Conservation (phyloP, 116 monocot genomes). For the Cymodocea nodosa region DNA sequence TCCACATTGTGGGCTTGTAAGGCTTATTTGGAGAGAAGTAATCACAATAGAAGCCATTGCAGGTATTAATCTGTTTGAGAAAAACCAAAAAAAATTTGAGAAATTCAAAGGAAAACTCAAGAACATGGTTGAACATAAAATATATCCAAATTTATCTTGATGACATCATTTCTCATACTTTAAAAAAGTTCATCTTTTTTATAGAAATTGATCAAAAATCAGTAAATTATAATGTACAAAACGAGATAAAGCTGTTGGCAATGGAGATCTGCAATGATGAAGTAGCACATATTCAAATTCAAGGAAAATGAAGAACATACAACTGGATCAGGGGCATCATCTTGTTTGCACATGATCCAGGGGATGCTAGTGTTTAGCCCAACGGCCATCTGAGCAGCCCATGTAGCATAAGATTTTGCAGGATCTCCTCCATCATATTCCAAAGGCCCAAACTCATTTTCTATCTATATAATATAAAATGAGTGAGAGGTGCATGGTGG, state of each 20-base stretch:
- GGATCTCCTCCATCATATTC: slow-evolving; percentile 43
- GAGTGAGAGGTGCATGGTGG: not conserved
- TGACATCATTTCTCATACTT: too few species aligned
- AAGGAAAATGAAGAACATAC: slow-evolving; percentile 26
- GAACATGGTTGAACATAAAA: not conserved
- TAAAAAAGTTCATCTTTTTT: too few species aligned
- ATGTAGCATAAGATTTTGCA: slow-evolving; percentile 56
- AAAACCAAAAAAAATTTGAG: not conserved
- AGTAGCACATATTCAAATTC: not conserved
- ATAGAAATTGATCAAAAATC: too few species aligned
- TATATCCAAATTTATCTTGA: not conserved
- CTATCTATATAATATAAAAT: slow-evolving; percentile 35
- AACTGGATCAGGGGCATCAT: slow-evolving; percentile 97
- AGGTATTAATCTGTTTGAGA: slow-evolving; percentile 60
- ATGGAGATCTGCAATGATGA: not conserved
- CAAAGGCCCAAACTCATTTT: slow-evolving; percentile 91
- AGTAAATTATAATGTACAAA: not conserved
- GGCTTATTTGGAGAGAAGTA: slow-evolving; percentile 72
- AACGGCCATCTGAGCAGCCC: slow-evolving; percentile 89
- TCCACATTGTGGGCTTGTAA: slow-evolving; percentile 91
- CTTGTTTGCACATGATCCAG: slow-evolving; percentile 95
- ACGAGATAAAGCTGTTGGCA: not conserved
- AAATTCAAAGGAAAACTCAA: not conserved
- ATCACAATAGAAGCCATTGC: slow-evolving; percentile 97
- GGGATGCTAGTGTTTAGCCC: slow-evolving; percentile 69